Conservation (phyloP, 2,329 filamentous ascomycete genomes). For the Verticillium dahliae region DNA sequence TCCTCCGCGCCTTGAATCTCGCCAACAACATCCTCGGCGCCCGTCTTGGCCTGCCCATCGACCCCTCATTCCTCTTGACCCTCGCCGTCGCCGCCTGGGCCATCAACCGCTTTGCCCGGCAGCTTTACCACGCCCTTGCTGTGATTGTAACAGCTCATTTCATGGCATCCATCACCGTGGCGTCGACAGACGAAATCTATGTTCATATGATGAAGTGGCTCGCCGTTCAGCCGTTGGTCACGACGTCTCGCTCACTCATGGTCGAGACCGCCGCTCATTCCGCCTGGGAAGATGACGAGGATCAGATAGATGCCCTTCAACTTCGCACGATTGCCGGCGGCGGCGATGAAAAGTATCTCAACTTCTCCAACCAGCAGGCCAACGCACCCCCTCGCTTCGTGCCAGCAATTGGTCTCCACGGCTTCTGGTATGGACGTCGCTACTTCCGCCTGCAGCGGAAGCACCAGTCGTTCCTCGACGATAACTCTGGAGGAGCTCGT, state of each 20-base stretch:
- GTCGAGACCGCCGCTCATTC: conserved; percentile 49
- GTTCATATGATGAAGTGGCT: conserved; percentile 53
- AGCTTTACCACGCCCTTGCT: conserved; percentile 26
- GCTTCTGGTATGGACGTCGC: conserved; percentile 46
- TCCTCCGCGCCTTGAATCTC: conserved; percentile 17
- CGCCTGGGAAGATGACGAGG: conserved; percentile 51
- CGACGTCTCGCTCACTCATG: conserved; percentile 43
- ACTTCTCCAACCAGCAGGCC: conserved; percentile 53
- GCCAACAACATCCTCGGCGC: conserved; percentile 37
- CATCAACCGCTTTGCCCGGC: conserved; percentile 25
- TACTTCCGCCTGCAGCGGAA: conserved; percentile 43
- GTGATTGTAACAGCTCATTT: conserved; percentile 36
- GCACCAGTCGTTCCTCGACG: conserved; percentile 33
- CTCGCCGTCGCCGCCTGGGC: conserved; percentile 41
- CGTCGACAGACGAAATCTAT: conserved; percentile 52
- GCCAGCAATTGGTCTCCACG: conserved; percentile 45
- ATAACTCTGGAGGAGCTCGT: conserved; percentile 21
- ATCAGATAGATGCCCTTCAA: conserved; percentile 32
- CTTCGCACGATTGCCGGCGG: conserved; percentile 27
- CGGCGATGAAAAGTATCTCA: conserved; percentile 37
- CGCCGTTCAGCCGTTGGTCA: conserved; percentile 42
- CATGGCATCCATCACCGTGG: conserved; percentile 46
- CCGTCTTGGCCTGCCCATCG: conserved; percentile 33
- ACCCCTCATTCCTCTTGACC: conserved; percentile 40
- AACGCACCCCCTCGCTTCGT: conserved; percentile 45